Percentiles rank a stretch among this genome's conserved stretches.
phyloP scores from a whole-genome alignment of 73 alveolate genomes.

The Durusdinium trenchii region DNA sequence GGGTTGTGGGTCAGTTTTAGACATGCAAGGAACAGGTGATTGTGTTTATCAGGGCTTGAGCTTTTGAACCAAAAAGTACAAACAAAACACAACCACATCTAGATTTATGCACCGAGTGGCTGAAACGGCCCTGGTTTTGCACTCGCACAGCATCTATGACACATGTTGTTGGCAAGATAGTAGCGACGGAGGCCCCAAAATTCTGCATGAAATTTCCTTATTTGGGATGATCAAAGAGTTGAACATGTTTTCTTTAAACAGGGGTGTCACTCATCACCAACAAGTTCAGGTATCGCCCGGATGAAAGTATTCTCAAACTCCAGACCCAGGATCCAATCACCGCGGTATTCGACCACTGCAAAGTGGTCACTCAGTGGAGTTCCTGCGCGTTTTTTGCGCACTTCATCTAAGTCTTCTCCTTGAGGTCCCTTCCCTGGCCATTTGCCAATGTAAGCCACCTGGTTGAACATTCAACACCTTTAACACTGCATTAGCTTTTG shows the following conservation, averaged over 20 bases:
- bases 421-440: not conserved
- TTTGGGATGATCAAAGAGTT: not conserved
- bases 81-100: not conserved
- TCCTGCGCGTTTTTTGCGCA: not conserved
- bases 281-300: too few relatives aligned
- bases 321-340: conserved; percentile 14
- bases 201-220: conserved; percentile 12
- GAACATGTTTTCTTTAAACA: not conserved
- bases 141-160: not conserved
- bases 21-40: too few relatives aligned
- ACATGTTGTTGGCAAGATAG: not conserved
- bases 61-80: not conserved
- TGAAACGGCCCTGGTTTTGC: not conserved
- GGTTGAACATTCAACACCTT: not conserved
- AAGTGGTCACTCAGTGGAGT: not conserved
- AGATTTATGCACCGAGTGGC: not conserved
- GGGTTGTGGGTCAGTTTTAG: too few relatives aligned
- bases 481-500: not conserved
- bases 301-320: too few relatives aligned
- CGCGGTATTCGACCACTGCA: not conserved
- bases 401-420: not conserved
- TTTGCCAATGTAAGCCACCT: conserved; percentile 12
- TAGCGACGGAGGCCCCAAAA: not conserved
- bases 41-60: too few relatives aligned
- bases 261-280: not conserved